Evolutionary conservation across 2,329 filamentous ascomycete species (phyloP), one percentile per base, ranked within the genome.

Genomic region (Niveomyces coronatus): DNA sequence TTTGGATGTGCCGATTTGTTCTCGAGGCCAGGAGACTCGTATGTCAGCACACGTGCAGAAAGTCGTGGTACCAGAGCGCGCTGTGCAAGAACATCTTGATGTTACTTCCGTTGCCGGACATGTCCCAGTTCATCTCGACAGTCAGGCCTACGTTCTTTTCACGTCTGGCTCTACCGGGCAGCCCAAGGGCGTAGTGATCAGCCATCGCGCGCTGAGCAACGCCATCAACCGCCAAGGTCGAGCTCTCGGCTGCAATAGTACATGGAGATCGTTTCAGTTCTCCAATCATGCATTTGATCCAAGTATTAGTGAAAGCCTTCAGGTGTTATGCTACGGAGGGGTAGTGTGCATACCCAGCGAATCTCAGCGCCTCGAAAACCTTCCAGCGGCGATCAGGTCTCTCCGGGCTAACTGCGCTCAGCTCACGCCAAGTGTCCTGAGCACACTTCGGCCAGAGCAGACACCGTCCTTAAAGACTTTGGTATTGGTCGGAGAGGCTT

Each of bases 101-200:
- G n/a, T n/a, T n/a, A n/a, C n/a, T n/a, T n/a, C n/a, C n/a, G n/a
- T n/a, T n/a, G n/a, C n/a, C n/a, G n/a, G n/a, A n/a, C n/a, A n/a
- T n/a, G n/a, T n/a, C n/a, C n/a, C n/a, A n/a, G n/a, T n/a, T n/a
- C n/a, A n/a, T n/a, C n/a, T n/a, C n/a, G n/a, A n/a, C n/a, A n/a
- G n/a, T n/a, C n/a, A n/a, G n/a, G n/a, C n/a, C n/a, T 52, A 52
- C 19, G 63, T 70, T 44, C 65, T 70, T 48, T 71, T 71, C 46
- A 71, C 68, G 14, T 70, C 67, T n/a, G 68, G 68, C 16, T 68
- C 62, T 15, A 71, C 68, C 1, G 68, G 68, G 5, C 54, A 56
- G 26, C 68, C 68, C 3, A 72, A 71, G 52, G 68, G 68, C 23
- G 64, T 70, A n/a, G 56, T 68, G 14, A 44, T 54, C n/a, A 43